Percentiles rank a stretch among this genome's conserved stretches.
Conservation (phyloP, 2,329 filamentous ascomycete species). For the Aureobasidium uvarum region DNA sequence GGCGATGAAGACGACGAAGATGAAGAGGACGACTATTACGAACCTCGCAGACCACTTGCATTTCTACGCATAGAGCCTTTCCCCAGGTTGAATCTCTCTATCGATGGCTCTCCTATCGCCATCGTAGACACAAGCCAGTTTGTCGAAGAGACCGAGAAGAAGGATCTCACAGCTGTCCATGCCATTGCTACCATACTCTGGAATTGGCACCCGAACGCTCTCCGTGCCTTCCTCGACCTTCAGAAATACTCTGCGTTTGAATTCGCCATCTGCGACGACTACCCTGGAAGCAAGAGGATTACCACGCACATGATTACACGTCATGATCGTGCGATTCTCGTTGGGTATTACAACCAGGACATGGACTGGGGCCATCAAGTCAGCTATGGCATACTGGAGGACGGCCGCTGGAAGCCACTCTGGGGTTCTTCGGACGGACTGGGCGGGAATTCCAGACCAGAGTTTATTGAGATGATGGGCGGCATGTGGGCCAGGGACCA, state of each 20-base stretch:
- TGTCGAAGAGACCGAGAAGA: background rate
- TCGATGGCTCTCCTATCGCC: background rate
- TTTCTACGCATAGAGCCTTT: background rate
- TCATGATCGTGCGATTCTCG: background rate
- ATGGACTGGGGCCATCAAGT: background rate
- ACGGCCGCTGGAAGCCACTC: background rate
- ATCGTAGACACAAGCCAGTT: background rate
- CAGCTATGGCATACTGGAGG: background rate
- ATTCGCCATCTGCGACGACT: background rate
- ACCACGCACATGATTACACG: background rate
- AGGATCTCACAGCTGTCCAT: background rate
- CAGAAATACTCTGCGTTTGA: background rate
- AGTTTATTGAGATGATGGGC: background rate
- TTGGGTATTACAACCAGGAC: background rate
- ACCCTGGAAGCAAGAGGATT: too few relatives aligned
- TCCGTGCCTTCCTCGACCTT: background rate
- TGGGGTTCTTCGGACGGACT: background rate
- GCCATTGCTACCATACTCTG: background rate
- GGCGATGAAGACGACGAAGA: background rate
- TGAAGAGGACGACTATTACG: background rate
- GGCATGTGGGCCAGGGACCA: background rate
- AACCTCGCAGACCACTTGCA: background rate
- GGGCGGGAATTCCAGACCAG: background rate
- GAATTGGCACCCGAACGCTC: slow-evolving; percentile 9
- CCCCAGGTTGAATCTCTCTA: background rate